A percentile compares a stretch with the other conserved stretches of the same genome.
Conservation (phyloP, 1,139 yeast genomes). For the Eremothecium cymbalariae region DNA sequence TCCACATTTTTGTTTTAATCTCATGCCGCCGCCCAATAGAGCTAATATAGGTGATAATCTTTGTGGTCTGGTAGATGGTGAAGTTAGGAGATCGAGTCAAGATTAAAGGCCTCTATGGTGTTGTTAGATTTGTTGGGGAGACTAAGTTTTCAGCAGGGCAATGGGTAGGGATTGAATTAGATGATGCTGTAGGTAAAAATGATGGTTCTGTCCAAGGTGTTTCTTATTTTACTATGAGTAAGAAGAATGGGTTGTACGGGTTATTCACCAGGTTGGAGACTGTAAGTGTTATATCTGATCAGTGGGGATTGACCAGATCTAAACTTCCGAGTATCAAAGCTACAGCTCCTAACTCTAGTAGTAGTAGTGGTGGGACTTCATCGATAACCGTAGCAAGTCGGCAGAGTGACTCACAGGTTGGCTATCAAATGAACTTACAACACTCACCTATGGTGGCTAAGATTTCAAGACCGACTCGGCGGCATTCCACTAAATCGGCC, state of each 20-base stretch:
- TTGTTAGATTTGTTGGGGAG: constrained; percentile 42
- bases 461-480: too few relatives aligned
- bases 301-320: neutral
- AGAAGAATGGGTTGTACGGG: constrained; percentile 42
- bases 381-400: neutral
- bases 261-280: constrained; percentile 43
- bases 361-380: neutral
- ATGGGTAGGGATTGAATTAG: constrained; percentile 79
- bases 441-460: too few relatives aligned
- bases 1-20: too few relatives aligned
- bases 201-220: constrained; percentile 66
- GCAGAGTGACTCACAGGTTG: too few relatives aligned
- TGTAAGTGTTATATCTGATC: constrained; percentile 11
- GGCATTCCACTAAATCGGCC: too few relatives aligned
- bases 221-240: constrained; percentile 48
- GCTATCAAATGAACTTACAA: too few relatives aligned
- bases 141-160: constrained; percentile 53
- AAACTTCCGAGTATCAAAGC: constrained; percentile 1
- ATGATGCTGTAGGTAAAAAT: constrained; percentile 60
- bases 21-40: too few relatives aligned
- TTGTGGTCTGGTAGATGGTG: too few relatives aligned
- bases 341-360: neutral
- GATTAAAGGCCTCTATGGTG: constrained; percentile 40
- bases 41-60: too few relatives aligned
- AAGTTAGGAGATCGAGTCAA: constrained; percentile 38